phyloP scores from a whole-genome alignment of 2,329 filamentous ascomycete species.

The Pseudocercospora ulei region DNA sequence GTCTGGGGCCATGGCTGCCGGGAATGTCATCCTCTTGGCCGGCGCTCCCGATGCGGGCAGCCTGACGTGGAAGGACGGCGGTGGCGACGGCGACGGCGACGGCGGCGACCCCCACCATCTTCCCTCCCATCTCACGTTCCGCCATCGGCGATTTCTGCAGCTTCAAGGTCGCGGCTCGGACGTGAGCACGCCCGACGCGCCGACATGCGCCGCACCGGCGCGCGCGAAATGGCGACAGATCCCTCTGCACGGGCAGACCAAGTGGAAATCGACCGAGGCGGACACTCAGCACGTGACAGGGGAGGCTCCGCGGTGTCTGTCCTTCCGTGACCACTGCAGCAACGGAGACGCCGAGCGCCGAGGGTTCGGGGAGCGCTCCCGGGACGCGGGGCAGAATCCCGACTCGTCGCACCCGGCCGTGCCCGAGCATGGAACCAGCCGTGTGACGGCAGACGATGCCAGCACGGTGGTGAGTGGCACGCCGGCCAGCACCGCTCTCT shows the following conservation, averaged over 20 bases:
- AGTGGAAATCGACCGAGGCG: conserved; percentile 1
- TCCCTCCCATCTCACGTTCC: conserved; percentile 38
- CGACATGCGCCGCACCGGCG: conserved; percentile 1
- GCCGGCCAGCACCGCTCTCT: conserved; percentile 28
- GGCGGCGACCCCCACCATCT: too few relatives aligned
- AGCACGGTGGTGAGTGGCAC: conserved; percentile 36
- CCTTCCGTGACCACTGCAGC: conserved; percentile 18
- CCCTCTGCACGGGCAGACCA: conserved; percentile 7
- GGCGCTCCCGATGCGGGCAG: conserved; percentile 51
- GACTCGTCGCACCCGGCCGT: conserved; percentile 50
- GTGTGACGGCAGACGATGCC: conserved; percentile 31
- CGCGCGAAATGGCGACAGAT: conserved; percentile 28
- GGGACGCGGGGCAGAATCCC: conserved; percentile 58
- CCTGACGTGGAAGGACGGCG: conserved; percentile 47
- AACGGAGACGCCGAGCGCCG: conserved; percentile 34
- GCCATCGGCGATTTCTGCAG: conserved; percentile 24
- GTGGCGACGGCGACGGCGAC: too few relatives aligned
- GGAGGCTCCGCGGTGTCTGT: conserved; percentile 27
- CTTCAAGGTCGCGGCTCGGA: conserved; percentile 7
- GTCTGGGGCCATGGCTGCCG: conserved; percentile 4
- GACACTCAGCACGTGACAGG: too few relatives aligned
- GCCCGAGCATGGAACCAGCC: conserved; percentile 19
- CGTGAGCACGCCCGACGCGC: conserved; percentile 9
- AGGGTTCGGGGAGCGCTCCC: conserved; percentile 69
- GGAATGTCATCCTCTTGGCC: conserved; percentile 43